Base-by-base conservation (phyloP, 768 basidiomycete genomes). In the Rhodocollybia butyracea region DNA sequence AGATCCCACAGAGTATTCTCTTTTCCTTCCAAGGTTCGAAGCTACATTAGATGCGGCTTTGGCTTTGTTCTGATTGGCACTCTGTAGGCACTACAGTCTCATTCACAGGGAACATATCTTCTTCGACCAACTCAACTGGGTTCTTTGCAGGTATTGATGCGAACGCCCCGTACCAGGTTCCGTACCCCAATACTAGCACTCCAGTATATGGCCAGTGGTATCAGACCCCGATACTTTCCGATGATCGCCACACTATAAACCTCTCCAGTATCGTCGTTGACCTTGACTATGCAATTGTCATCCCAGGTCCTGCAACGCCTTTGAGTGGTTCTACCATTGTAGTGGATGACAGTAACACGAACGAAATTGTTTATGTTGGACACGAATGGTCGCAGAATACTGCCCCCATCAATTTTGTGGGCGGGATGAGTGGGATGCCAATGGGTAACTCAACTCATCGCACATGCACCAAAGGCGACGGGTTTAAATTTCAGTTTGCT, bases 361-460 rank as follows among this genome's bases (percentile, higher is more conserved):
- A n/a, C n/a, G 51, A 53, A 21, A 39, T 53, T 24, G 17, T 3
- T 10, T 53, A 53, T 26, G 24, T 13, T 2, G 51, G 51, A 22
- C 19, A 21, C 27, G 39, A 21, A 17, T 53, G 51, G 51, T 4
- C 10, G 22, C 13, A 21, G 19, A 41, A 26, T 40, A 27, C 19
- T 15, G 32, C 13, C 1, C 2, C 13, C 12, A 12, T 53, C 15
- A 26, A 39, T 8, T 7, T 30, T 8, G 38, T 19, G 13, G 22
- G 38, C 19, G 22, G 10, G 10, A 26, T 41, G 13, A 32, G 27
- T 30, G 51, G 36, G 7, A n/a, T 21, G n/a, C 21, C 51, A 11
- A 12, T 53, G 6, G 51, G 51, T 6, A 53, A 53, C 26, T 15
- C 51, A 7, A 53, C 51, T 10, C 51, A 53, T 31, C 51, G 51